These are phyloP conservation scores for Nothopassalora personata DNA, from an alignment of 2,329 filamentous ascomycete genomes.

Conservation along the genomic window DNA sequence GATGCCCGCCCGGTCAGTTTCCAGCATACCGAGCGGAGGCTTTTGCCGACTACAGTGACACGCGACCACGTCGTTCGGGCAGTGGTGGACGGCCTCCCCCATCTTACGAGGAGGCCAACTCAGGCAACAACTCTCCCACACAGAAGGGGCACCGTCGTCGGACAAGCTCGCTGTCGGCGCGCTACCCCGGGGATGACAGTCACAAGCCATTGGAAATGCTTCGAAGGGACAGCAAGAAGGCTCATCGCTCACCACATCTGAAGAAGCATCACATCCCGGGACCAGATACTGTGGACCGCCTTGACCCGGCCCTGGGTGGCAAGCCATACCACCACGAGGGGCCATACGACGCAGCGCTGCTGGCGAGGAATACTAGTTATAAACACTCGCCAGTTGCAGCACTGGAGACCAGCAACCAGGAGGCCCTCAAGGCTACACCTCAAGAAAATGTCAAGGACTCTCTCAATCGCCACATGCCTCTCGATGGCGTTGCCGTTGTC, in stretches of 20 bases:
- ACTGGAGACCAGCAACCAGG: conserved; percentile 64
- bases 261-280: conserved; percentile 60
- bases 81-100: conserved; percentile 22
- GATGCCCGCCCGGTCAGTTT: conserved; percentile 42
- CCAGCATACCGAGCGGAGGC: conserved; percentile 44
- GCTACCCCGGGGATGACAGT: conserved; percentile 60
- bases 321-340: conserved; percentile 80
- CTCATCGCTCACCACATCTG: conserved; percentile 62
- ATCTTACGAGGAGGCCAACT: conserved; percentile 26
- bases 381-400: conserved; percentile 69
- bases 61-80: conserved; percentile 18
- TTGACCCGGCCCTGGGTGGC: conserved; percentile 62
- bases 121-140: conserved; percentile 18
- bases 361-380: conserved; percentile 61
- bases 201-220: conserved; percentile 64
- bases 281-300: conserved; percentile 72
- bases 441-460: conserved; percentile 70
- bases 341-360: conserved; percentile 77
- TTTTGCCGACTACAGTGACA: conserved; percentile 30
- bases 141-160: conserved; percentile 34
- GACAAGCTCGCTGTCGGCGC: conserved; percentile 51
- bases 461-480: conserved; percentile 65
- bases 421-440: conserved; percentile 76
- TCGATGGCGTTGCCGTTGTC: conserved; percentile 74
- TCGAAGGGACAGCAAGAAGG: conserved; percentile 56